phyloP scores from a whole-genome alignment of 768 basidiomycete genomes.

The Lactifluus subvellereus region DNA sequence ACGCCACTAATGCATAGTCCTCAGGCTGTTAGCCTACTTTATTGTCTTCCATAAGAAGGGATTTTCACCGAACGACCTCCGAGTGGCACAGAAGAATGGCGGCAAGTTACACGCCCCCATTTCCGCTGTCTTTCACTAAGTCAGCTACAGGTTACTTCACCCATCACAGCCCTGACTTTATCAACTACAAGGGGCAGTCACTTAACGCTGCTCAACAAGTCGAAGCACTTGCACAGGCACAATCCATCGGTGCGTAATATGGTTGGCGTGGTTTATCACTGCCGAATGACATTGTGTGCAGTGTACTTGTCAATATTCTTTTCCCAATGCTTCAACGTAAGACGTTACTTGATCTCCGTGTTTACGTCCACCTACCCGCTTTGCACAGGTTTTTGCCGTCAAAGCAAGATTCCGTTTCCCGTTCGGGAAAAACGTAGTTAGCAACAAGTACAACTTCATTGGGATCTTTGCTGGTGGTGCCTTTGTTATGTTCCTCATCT shows the following conservation, averaged over 20 bases:
- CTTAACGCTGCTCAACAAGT: conserved; percentile 46
- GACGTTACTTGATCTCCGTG: conserved; percentile 15
- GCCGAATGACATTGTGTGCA: conserved; percentile 18
- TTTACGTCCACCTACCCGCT: background rate
- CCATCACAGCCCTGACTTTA: conserved; percentile 46
- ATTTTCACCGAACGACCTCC: conserved; percentile 53
- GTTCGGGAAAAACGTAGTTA: conserved; percentile 51
- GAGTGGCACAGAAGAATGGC: conserved; percentile 39
- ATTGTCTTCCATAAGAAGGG: conserved; percentile 60
- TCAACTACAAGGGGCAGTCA: conserved; percentile 45
- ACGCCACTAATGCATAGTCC: background rate
- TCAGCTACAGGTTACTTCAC: conserved; percentile 42
- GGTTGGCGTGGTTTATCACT: background rate
- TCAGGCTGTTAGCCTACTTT: conserved; percentile 57
- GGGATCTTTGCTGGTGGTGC: conserved; percentile 57
- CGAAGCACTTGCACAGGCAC: conserved; percentile 53
- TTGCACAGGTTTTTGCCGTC: conserved; percentile 52
- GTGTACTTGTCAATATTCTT: conserved; percentile 65
- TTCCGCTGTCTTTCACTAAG: background rate
- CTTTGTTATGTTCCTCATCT: conserved; percentile 62
- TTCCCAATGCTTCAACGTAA: conserved; percentile 61
- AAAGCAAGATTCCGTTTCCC: conserved; percentile 59
- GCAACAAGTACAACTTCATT: conserved; percentile 59
- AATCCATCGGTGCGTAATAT: conserved; percentile 45
- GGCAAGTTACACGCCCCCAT: background rate